Percentiles rank a stretch among this genome's conserved stretches.
Conservation (phyloP, 768 basidiomycete genomes). For the Suillus hirtellus region DNA sequence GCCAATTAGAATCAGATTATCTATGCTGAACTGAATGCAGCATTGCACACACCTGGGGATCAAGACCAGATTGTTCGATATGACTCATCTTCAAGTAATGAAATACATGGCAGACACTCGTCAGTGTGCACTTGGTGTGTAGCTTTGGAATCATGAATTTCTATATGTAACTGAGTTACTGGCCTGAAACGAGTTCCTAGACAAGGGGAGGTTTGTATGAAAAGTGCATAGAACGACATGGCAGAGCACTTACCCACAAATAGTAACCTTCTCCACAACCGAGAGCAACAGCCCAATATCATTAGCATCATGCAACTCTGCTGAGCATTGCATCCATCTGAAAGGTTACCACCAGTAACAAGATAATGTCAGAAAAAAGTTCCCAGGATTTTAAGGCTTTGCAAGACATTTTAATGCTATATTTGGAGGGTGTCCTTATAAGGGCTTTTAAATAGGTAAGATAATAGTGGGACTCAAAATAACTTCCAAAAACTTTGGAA, state of each 20-base stretch:
- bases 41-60: background rate
- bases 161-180: background rate
- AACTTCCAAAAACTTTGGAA: no score
- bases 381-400: no score
- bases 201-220: background rate
- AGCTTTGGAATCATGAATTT: background rate
- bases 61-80: background rate
- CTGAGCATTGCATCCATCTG: background rate
- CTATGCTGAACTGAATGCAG: background rate
- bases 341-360: no score
- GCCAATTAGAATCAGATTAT: background rate
- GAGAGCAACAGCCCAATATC: background rate
- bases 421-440: no score
- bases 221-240: background rate
- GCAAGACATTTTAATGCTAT: no score
- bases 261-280: background rate
- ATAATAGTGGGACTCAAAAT: no score
- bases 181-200: background rate
- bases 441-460: no score
- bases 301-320: background rate
- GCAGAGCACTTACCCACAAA: background rate
- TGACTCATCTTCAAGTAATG: background rate
- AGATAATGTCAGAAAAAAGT: no score
- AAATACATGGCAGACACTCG: background rate
- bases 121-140: background rate